phyloP scores from a whole-genome alignment of 805 yeast species.

The Torulaspora microellipsoides region DNA sequence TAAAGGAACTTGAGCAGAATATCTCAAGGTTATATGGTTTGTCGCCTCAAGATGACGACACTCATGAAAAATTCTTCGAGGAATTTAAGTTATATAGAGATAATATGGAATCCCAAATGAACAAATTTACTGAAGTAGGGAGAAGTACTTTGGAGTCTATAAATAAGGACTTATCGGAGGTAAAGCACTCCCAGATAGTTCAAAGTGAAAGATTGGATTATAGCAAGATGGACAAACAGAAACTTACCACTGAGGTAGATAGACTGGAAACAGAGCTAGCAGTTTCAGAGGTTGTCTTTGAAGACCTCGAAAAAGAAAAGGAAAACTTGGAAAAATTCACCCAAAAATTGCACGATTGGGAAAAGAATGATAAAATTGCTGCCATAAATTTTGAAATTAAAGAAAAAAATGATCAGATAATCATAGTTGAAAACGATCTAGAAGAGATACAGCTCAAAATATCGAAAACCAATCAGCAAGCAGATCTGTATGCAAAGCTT shows the following conservation, averaged over 20 bases:
- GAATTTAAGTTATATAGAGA: conserved; percentile 1
- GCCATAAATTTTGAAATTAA: conserved; percentile 36
- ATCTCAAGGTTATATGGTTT: neutral
- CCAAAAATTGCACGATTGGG: conserved; percentile 32
- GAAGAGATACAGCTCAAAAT: conserved; percentile 53
- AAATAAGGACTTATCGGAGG: conserved; percentile 14
- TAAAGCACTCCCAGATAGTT: conserved; percentile 27
- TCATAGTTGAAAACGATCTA: conserved; percentile 39
- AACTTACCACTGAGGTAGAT: conserved; percentile 35
- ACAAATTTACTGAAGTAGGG: conserved; percentile 13
- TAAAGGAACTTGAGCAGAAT: conserved; percentile 2
- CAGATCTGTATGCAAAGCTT: conserved; percentile 55
- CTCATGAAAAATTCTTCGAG: conserved; percentile 1
- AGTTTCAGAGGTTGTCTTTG: conserved; percentile 40
- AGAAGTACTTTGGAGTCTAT: conserved; percentile 8
- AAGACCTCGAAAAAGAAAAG: conserved; percentile 44
- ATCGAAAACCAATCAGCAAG: conserved; percentile 48
- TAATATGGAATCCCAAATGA: conserved; percentile 8
- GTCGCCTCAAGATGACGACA: neutral
- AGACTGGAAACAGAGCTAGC: conserved; percentile 39
- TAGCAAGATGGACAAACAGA: conserved; percentile 42
- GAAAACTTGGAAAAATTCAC: conserved; percentile 39
- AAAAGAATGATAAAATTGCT: conserved; percentile 28
- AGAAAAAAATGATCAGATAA: conserved; percentile 36
- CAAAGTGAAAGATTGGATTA: conserved; percentile 39